Conservation (phyloP, 2,329 filamentous ascomycete genomes). For the Talaromyces pinophilus region DNA sequence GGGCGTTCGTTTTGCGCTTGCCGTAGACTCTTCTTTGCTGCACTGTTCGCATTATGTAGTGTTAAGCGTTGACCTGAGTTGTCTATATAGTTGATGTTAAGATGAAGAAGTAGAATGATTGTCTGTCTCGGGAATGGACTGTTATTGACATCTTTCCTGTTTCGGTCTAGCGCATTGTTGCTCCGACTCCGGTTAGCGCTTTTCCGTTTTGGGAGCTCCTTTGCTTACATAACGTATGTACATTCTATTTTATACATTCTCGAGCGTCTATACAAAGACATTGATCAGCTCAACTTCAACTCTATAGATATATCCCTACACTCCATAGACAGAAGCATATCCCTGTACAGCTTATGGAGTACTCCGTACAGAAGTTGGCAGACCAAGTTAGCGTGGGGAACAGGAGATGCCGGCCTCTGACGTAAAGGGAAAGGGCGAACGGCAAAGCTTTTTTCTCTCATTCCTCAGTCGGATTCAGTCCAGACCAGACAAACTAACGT, state of each 20-base stretch:
- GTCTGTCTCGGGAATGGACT: background rate
- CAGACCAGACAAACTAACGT: slow-evolving; percentile 12
- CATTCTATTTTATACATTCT: background rate
- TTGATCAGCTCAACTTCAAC: background rate
- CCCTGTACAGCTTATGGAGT: background rate
- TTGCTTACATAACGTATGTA: too few relatives aligned
- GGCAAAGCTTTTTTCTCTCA: slow-evolving; percentile 17
- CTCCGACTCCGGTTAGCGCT: background rate
- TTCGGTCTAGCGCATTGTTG: slow-evolving; percentile 14
- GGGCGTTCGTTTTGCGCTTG: slow-evolving; percentile 24
- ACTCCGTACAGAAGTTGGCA: background rate
- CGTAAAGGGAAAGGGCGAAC: slow-evolving; percentile 16
- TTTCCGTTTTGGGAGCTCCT: background rate
- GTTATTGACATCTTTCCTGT: slow-evolving; percentile 21
- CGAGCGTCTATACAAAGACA: background rate
- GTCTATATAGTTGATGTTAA: background rate
- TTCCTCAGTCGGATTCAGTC: background rate
- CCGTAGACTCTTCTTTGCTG: slow-evolving; percentile 25
- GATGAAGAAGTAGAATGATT: background rate
- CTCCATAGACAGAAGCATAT: background rate
- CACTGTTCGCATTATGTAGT: slow-evolving; percentile 12
- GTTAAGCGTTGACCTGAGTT: background rate
- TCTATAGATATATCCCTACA: background rate
- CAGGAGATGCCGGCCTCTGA: slow-evolving; percentile 12
- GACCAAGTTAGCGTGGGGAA: background rate